Base-by-base conservation (phyloP, 805 yeast species). In the Saturnispora quitensis region DNA sequence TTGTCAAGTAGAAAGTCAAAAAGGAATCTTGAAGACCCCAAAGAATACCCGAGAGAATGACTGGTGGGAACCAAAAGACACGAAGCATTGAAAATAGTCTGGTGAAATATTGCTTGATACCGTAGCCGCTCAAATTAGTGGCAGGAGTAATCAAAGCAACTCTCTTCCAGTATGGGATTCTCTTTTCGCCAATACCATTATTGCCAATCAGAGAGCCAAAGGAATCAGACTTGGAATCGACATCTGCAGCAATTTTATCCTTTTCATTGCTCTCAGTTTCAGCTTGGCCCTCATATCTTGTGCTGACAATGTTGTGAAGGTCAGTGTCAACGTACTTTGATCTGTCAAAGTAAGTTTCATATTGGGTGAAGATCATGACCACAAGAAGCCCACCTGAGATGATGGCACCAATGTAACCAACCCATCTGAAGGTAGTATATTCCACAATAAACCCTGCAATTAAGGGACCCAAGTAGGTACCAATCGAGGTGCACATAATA, bases 21-120 rank as follows among this genome's bases (percentile, higher is more conserved):
- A 84, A 81, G 0, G 89, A 86, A 62, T 84, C 89, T 64, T 85
- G 91, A 53, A 81, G 72, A 44, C 91, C 91, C 91, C 91, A 86
- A 56, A 84, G 78, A n/a, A 82, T 54, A 47, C 88, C 87, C 2
- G 86, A 79, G 24, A 79, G 68, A 59, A 82, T 68, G 13, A 80
- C 82, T 2, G 86, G 84, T 2, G 87, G 87, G 61, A 80, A 80
- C 56, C 68, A 69, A 56, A 81, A 79, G 62, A 81, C 82, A 56
- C 79, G 73, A 55, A 80, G 64, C 63, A 77, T 76, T 54, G 73
- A 60, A 15, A 66, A 51, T 28, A 85, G 67, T 47, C 83, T 76
- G 51, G 70, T 63, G 56, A 76, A 57, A 62, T 85, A 85, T 62
- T 85, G 90, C 60, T 76, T 78, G 66, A 84, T 62, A 1, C 91